These are phyloP conservation scores for Thelonectria rubi DNA, from an alignment of 2,329 filamentous ascomycete genomes.

Conservation along the genomic window DNA sequence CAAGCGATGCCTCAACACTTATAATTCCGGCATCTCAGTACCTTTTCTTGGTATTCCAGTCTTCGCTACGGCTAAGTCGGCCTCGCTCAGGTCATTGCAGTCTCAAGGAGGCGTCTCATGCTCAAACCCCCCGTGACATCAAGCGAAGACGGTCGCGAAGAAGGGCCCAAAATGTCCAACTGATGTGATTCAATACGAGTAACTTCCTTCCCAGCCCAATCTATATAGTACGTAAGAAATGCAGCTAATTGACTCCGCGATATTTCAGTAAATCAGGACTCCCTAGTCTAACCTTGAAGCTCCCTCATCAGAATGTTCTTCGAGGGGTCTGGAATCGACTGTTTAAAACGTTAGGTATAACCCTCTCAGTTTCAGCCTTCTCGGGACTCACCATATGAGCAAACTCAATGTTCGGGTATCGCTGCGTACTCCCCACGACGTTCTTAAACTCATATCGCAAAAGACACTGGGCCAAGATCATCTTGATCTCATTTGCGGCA, in stretches of 20 bases:
- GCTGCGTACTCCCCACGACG: background rate
- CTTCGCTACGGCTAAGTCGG: background rate
- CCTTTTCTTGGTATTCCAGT: too few species aligned
- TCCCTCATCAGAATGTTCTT: conserved; percentile 6
- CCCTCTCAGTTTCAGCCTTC: too few species aligned
- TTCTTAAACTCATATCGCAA: conserved; percentile 43
- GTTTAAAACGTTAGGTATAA: background rate
- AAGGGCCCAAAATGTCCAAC: background rate
- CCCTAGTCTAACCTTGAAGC: background rate
- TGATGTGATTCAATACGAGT: background rate
- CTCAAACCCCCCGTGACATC: too few species aligned
- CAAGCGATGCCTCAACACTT: background rate
- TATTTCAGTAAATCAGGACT: background rate
- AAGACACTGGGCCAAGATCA: conserved; percentile 52
- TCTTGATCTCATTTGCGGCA: conserved; percentile 56
- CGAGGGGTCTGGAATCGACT: conserved; percentile 15
- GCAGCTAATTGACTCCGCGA: background rate
- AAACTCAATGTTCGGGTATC: conserved; percentile 16
- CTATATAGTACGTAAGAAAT: background rate
- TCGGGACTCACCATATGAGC: conserved; percentile 11
- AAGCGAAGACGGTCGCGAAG: too few species aligned
- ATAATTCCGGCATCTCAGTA: too few species aligned
- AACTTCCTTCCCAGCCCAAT: background rate
- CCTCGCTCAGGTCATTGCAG: background rate
- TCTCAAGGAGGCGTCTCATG: background rate